These are phyloP conservation scores for Zoysia pacifica DNA, from an alignment of 176 grass and related monocot genomes.

Conservation along the genomic window DNA sequence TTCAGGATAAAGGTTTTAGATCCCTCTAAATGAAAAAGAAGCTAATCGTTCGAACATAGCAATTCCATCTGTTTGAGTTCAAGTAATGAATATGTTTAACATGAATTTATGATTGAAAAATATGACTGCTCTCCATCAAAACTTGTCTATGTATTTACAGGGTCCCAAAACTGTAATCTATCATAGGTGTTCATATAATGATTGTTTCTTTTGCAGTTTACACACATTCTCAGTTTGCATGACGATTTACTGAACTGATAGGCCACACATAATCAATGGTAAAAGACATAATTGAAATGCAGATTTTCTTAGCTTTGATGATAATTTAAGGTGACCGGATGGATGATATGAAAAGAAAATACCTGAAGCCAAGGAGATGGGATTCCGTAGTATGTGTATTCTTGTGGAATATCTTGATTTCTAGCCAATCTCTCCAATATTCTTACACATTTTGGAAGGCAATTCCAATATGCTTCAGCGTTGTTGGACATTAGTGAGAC, in stretches of 20 bases:
- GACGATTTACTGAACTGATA: background rate
- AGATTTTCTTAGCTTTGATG: background rate
- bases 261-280: background rate
- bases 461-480: conserved; percentile 95
- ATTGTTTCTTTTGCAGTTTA: background rate
- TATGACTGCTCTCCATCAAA: background rate
- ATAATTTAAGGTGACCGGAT: conserved; percentile 10
- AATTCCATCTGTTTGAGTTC: background rate
- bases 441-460: conserved; percentile 93
- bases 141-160: background rate
- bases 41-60: background rate
- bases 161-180: background rate
- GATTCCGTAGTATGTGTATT: conserved; percentile 99
- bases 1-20: background rate
- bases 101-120: background rate
- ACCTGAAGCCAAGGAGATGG: conserved; percentile 99
- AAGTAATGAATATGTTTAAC: background rate
- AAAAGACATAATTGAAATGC: background rate
- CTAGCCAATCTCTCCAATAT: conserved; percentile 90
- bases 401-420: conserved; percentile 98
- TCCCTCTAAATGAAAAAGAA: background rate
- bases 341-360: conserved; percentile 27
- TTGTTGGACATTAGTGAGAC: conserved; percentile 95
- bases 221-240: background rate
- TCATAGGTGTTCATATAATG: background rate